Percentiles rank a stretch among this genome's conserved stretches.
phyloP scores from a whole-genome alignment of 148 eudicot species.

The Rhododendron griersonianum region DNA sequence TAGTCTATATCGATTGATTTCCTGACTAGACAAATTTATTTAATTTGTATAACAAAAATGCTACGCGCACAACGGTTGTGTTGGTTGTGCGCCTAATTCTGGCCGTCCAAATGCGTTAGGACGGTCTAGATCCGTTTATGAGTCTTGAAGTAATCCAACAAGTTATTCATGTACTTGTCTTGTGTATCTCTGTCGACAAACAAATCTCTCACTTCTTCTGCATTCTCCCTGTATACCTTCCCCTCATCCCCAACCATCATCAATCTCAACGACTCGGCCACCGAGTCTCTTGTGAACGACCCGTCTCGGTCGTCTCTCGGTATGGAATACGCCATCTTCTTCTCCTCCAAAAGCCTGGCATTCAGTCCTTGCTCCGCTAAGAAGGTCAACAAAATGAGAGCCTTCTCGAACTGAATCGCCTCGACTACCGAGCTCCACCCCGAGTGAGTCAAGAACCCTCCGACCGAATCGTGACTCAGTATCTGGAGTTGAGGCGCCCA shows the following conservation, averaged over 20 bases:
- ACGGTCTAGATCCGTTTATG: background rate
- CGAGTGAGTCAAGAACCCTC: conserved; percentile 6
- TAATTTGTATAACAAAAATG: too few species aligned
- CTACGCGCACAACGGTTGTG: too few species aligned
- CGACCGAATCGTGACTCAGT: conserved; percentile 10
- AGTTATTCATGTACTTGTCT: background rate
- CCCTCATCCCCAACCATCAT: conserved; percentile 8
- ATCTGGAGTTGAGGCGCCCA: conserved; percentile 20
- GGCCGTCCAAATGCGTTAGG: too few species aligned
- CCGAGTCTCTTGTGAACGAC: conserved; percentile 2
- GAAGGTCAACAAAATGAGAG: background rate
- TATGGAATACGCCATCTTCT: background rate
- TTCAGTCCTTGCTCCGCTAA: conserved; percentile 14
- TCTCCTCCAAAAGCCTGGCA: conserved; percentile 14
- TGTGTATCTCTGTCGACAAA: background rate
- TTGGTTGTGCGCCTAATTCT: too few species aligned
- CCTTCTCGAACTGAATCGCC: background rate
- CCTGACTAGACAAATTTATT: background rate
- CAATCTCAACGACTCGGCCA: conserved; percentile 12
- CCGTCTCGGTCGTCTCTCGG: conserved; percentile 15
- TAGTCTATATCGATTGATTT: background rate
- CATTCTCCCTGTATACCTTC: background rate
- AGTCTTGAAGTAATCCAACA: background rate
- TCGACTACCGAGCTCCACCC: conserved; percentile 5
- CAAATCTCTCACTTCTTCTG: too few species aligned